Conservation (phyloP, 352 stramenopile species). For the Pilasporangium apinafurcum region DNA sequence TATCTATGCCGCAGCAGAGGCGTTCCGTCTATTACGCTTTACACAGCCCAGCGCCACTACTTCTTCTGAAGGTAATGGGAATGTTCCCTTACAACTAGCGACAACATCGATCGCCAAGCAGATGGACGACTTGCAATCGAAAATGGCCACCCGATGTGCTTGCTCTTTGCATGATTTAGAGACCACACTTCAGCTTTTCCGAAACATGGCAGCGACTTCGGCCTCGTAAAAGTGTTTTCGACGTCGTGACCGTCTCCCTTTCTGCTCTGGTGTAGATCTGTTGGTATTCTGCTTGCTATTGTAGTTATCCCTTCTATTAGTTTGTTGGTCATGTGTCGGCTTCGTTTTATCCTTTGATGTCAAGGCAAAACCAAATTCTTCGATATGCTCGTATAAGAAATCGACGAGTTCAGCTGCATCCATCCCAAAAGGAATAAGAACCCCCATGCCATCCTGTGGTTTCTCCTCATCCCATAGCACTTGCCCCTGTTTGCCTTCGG, state of each 20-base stretch:
- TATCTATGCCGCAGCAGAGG: constrained; percentile 39
- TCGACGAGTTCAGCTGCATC: constrained; percentile 43
- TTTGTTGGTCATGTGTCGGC: constrained; percentile 2
- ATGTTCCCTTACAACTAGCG: constrained; percentile 6
- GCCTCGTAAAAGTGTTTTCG: constrained; percentile 49
- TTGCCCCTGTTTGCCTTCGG: constrained; percentile 20
- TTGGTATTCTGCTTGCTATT: not conserved
- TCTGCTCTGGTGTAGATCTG: not conserved
- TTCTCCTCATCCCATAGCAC: constrained; percentile 41
- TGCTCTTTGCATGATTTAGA: constrained; percentile 6
- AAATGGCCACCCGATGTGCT: constrained; percentile 3
- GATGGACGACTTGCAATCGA: constrained; percentile 9
- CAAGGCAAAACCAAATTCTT: constrained; percentile 55
- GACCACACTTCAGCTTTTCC: constrained; percentile 20
- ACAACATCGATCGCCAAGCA: constrained; percentile 11
- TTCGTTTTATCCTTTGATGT: constrained; percentile 17
- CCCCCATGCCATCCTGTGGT: constrained; percentile 58
- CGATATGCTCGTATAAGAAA: constrained; percentile 51
- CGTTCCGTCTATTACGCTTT: constrained; percentile 42
- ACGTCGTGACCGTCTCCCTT: constrained; percentile 1
- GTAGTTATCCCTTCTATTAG: constrained; percentile 2
- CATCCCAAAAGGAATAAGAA: constrained; percentile 63
- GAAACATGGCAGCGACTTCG: constrained; percentile 43
- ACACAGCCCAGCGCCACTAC: constrained; percentile 16
- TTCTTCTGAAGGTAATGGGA: no score